Evolutionary conservation across 148 eudicot genomes (phyloP).

Genomic region (Arctostaphylos glauca): DNA sequence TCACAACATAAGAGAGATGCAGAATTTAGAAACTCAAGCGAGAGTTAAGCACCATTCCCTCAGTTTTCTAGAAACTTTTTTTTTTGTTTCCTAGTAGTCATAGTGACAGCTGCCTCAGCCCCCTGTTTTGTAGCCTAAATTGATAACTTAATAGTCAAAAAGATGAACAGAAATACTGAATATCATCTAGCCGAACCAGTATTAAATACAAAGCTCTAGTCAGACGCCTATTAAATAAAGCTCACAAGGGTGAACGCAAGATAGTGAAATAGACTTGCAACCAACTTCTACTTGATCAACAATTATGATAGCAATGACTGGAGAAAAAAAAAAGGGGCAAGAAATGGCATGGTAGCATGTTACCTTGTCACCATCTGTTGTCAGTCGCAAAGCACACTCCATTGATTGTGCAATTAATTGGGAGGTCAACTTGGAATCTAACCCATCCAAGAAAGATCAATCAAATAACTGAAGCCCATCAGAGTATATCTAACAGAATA

Average conservation of each 20-base stretch:
- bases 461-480: conserved; percentile 2
- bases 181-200: neutral
- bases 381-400: conserved; percentile 64
- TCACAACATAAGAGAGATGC: neutral
- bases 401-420: conserved; percentile 39
- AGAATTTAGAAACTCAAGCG: neutral
- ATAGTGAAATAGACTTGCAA: neutral
- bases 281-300: neutral
- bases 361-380: conserved; percentile 95
- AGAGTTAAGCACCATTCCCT: neutral
- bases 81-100: neutral
- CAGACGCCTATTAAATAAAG: neutral
- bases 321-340: neutral
- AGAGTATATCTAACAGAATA: neutral
- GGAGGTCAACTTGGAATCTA: conserved; percentile 43
- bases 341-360: conserved; percentile 8
- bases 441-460: conserved; percentile 13
- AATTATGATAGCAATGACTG: conserved; percentile 12
- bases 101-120: neutral
- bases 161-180: neutral
- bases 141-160: neutral
- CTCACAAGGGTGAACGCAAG: neutral
- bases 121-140: neutral
- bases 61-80: neutral
- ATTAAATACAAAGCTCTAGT: neutral